These are phyloP conservation scores for Sclerotinia spermophila DNA, from an alignment of 2,329 filamentous ascomycete species.

Conservation along the genomic window DNA sequence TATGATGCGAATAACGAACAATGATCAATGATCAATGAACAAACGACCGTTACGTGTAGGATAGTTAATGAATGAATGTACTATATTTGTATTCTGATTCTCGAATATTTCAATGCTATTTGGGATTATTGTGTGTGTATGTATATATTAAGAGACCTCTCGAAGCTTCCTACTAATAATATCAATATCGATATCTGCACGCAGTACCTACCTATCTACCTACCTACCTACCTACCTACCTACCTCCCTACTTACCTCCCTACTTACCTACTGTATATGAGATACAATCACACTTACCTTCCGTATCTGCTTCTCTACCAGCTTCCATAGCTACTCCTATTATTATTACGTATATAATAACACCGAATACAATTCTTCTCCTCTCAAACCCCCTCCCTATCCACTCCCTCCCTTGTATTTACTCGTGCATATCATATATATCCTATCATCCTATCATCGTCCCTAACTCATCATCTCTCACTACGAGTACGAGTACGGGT, in stretches of 20 bases:
- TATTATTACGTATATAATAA: too few relatives aligned
- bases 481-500: too few relatives aligned
- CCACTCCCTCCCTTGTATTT: neutral
- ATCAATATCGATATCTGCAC: neutral
- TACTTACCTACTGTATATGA: too few relatives aligned
- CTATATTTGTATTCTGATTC: neutral
- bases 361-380: too few relatives aligned
- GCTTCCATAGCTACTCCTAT: neutral
- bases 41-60: neutral
- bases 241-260: neutral
- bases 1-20: neutral
- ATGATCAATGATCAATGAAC: too few relatives aligned
- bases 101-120: neutral
- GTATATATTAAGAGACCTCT: neutral
- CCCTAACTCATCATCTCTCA: neutral
- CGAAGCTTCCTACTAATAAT: neutral
- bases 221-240: neutral
- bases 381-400: too few relatives aligned
- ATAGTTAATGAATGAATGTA: constrained; percentile 7
- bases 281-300: too few relatives aligned
- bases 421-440: neutral
- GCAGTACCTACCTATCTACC: neutral
- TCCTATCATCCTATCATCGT: neutral
- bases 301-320: too few relatives aligned
- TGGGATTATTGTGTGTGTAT: neutral